These are phyloP conservation scores for Hypoxylon sp. DNA, from an alignment of 2,329 filamentous ascomycete species.

Conservation along the genomic window DNA sequence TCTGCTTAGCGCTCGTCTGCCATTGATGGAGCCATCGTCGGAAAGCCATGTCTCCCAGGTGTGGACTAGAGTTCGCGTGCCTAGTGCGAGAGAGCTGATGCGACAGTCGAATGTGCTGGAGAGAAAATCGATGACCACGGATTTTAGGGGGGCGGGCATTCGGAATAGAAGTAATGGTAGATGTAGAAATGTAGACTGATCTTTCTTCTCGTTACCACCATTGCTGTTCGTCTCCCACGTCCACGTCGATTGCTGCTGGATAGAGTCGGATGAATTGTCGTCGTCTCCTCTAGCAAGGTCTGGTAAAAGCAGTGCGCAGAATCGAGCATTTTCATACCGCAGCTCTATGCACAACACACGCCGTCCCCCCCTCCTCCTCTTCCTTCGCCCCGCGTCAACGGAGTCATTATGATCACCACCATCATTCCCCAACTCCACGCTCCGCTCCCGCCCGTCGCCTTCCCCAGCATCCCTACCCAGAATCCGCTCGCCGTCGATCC, in stretches of 20 bases:
- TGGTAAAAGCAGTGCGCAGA: conserved; percentile 61
- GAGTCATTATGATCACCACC: too few relatives aligned
- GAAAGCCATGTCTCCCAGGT: conserved; percentile 63
- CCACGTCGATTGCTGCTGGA: conserved; percentile 34
- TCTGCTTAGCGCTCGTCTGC: conserved; percentile 48
- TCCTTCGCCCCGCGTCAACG: not conserved
- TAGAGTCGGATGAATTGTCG: conserved; percentile 2
- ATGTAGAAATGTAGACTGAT: conserved; percentile 50
- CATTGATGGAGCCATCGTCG: conserved; percentile 48
- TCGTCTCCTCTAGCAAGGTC: conserved; percentile 27
- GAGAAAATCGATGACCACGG: conserved; percentile 60
- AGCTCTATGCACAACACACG: conserved; percentile 56
- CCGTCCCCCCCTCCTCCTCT: conserved; percentile 1
- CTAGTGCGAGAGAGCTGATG: conserved; percentile 58
- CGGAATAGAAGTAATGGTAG: conserved; percentile 63
- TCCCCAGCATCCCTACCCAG: conserved; percentile 30
- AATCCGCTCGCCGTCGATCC: conserved; percentile 50
- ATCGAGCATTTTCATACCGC: conserved; percentile 61
- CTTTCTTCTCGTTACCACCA: not conserved
- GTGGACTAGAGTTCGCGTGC: conserved; percentile 58
- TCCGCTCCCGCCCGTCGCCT: conserved; percentile 21
- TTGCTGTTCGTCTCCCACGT: conserved; percentile 25
- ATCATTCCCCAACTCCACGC: conserved; percentile 23
- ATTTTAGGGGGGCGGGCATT: conserved; percentile 63
- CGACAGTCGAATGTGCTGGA: conserved; percentile 65